A percentile compares a stretch with the other conserved stretches of the same genome.
Conservation (phyloP, 2,329 filamentous ascomycete species). For the Penicillium sp. region DNA sequence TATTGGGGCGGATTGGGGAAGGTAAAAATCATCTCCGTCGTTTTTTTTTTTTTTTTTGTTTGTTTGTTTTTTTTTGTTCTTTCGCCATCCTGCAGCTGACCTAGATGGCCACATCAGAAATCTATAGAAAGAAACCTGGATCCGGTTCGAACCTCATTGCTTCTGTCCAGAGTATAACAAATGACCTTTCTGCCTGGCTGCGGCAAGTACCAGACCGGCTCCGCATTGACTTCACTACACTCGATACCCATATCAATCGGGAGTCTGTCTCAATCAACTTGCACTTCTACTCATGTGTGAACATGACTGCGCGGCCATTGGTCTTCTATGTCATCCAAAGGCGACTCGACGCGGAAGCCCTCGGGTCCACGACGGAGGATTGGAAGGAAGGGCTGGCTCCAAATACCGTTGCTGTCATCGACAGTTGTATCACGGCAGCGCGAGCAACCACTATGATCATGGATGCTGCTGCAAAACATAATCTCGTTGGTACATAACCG, state of each 20-base stretch:
- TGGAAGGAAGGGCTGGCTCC: constrained; percentile 44
- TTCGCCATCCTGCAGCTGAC: not conserved
- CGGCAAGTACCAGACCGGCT: constrained; percentile 42
- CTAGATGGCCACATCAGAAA: constrained; percentile 24
- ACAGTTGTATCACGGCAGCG: constrained; percentile 46
- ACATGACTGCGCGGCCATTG: constrained; percentile 49
- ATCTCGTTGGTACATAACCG: constrained; percentile 41
- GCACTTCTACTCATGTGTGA: constrained; percentile 52
- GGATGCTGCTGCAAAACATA: constrained; percentile 42
- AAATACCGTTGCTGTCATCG: constrained; percentile 45
- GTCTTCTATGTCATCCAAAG: constrained; percentile 48
- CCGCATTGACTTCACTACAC: constrained; percentile 42
- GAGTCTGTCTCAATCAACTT: constrained; percentile 47
- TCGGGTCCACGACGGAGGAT: constrained; percentile 31
- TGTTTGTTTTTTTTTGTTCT: too few relatives aligned
- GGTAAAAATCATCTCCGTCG: constrained; percentile 10
- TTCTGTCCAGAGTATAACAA: constrained; percentile 46
- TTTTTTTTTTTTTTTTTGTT: too few relatives aligned
- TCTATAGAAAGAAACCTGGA: constrained; percentile 44
- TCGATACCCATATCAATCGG: constrained; percentile 38
- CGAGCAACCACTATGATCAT: constrained; percentile 45
- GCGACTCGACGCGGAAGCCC: constrained; percentile 34
- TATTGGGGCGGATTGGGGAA: constrained; percentile 44
- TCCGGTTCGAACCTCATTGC: constrained; percentile 43
- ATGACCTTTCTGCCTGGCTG: constrained; percentile 45